Evolutionary conservation across 2,329 filamentous ascomycete species (phyloP).

Genomic region (Fusarium staphyleae): DNA sequence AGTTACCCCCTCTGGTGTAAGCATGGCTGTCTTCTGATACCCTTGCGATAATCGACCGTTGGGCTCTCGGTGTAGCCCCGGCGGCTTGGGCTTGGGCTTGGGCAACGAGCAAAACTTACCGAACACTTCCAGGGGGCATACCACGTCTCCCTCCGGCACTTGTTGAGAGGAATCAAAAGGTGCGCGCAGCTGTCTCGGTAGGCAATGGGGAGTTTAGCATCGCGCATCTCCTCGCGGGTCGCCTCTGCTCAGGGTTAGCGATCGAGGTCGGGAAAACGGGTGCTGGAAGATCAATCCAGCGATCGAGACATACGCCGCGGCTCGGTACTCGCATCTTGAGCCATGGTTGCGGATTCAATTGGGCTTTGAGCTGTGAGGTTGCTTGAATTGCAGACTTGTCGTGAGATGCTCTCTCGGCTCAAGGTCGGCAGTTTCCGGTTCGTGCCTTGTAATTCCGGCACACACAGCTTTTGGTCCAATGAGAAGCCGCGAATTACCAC

Average conservation of each 20-base stretch:
- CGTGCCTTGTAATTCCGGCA: slow-evolving; percentile 42
- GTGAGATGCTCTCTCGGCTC: slow-evolving; percentile 41
- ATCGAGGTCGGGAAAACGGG: slow-evolving; percentile 23
- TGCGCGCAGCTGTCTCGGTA: slow-evolving; percentile 97
- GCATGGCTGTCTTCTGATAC: slow-evolving; percentile 21
- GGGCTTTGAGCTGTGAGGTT: slow-evolving; percentile 42
- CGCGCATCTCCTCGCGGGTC: slow-evolving; percentile 91
- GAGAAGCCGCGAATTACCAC: slow-evolving; percentile 38
- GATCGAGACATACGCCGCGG: slow-evolving; percentile 48
- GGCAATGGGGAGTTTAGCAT: slow-evolving; percentile 82
- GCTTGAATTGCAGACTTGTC: slow-evolving; percentile 38
- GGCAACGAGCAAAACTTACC: slow-evolving; percentile 62
- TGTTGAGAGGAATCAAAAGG: slow-evolving; percentile 93
- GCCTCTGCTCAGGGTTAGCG: slow-evolving; percentile 62
- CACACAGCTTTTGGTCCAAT: slow-evolving; percentile 31
- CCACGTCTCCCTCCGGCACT: slow-evolving; percentile 89
- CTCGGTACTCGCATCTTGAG: slow-evolving; percentile 47
- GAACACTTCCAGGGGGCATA: slow-evolving; percentile 98
- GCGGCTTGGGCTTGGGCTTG: slow-evolving; percentile 6
- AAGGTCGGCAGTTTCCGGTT: slow-evolving; percentile 40
- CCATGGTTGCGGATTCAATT: slow-evolving; percentile 49
- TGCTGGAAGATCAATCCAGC: slow-evolving; percentile 3
- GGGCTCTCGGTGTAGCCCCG: slow-evolving; percentile 16
- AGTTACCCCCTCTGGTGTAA: slow-evolving; percentile 35
- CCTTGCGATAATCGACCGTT: slow-evolving; percentile 16